These are phyloP conservation scores for Peterozyma toletana DNA, from an alignment of 805 yeast genomes.

Conservation along the genomic window DNA sequence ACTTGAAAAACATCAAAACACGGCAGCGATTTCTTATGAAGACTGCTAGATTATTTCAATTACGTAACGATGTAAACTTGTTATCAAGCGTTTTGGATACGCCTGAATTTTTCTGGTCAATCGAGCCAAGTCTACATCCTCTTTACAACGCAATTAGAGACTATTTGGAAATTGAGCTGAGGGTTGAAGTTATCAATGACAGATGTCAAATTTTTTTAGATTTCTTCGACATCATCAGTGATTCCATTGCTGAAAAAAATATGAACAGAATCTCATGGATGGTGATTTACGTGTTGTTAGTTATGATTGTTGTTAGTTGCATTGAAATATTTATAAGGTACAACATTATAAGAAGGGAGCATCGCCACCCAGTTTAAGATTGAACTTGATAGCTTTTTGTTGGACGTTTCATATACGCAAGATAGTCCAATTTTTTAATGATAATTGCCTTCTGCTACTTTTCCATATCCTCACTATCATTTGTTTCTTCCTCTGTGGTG, in stretches of 20 bases:
- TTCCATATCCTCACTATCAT: too few species aligned
- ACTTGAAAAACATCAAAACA: conserved; percentile 58
- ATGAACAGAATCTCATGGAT: conserved; percentile 90
- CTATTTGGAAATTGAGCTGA: conserved; percentile 88
- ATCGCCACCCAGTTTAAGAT: neutral
- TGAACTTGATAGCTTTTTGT: neutral
- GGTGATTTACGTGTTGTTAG: conserved; percentile 73
- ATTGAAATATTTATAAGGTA: conserved; percentile 62
- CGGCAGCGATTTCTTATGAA: conserved; percentile 81
- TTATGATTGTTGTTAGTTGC: conserved; percentile 71
- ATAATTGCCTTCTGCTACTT: too few species aligned
- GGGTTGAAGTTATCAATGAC: conserved; percentile 91
- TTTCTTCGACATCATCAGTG: conserved; percentile 86
- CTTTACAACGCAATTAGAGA: conserved; percentile 84
- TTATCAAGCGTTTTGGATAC: conserved; percentile 89
- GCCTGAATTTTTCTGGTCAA: conserved; percentile 94
- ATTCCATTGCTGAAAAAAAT: conserved; percentile 87
- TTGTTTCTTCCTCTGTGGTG: too few species aligned
- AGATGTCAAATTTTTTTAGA: conserved; percentile 91
- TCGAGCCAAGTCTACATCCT: conserved; percentile 93
- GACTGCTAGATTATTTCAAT: conserved; percentile 83
- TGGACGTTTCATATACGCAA: too few species aligned
- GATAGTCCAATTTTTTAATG: too few species aligned
- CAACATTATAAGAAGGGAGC: conserved; percentile 29
- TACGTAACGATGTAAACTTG: conserved; percentile 88